Conservation (phyloP, 805 yeast genomes). For the Cyberlindnera nakhonratchasimensis region DNA sequence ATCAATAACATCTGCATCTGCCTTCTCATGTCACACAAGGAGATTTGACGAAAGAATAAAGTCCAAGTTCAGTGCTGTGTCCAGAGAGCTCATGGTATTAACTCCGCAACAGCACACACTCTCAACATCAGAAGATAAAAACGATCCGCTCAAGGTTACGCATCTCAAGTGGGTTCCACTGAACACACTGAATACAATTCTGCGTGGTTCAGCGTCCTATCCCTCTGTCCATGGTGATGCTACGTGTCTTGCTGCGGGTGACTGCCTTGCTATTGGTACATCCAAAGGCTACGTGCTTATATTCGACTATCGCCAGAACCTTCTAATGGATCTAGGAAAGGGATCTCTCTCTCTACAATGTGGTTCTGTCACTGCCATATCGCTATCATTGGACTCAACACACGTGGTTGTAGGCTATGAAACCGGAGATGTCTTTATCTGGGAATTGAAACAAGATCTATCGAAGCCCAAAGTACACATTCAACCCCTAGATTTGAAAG, state of each 20-base stretch:
- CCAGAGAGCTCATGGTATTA: slow-evolving; percentile 1
- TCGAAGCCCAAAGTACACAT: slow-evolving; percentile 29
- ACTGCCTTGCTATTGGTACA: slow-evolving; percentile 65
- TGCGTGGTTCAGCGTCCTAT: slow-evolving; percentile 33
- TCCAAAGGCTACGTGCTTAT: slow-evolving; percentile 58
- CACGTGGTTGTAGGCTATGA: slow-evolving; percentile 66
- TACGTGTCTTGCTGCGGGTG: slow-evolving; percentile 41
- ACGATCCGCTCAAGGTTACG: slow-evolving; percentile 8
- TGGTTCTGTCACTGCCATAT: slow-evolving; percentile 52
- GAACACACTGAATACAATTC: slow-evolving; percentile 33
- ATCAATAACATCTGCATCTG: slow-evolving; percentile 15
- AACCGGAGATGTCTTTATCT: slow-evolving; percentile 61
- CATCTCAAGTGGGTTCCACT: slow-evolving; percentile 40
- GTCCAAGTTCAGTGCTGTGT: slow-evolving; percentile 17
- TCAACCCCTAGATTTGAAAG: slow-evolving; percentile 16
- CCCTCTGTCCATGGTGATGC: slow-evolving; percentile 48
- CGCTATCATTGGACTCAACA: slow-evolving; percentile 65
- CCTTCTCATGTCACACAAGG: slow-evolving; percentile 8
- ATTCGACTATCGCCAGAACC: slow-evolving; percentile 65
- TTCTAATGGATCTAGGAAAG: slow-evolving; percentile 42
- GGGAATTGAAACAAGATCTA: slow-evolving; percentile 51
- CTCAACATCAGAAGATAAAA: slow-evolving; percentile 3
- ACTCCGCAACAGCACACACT: neutral
- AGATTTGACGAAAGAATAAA: slow-evolving; percentile 23
- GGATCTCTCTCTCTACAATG: slow-evolving; percentile 30